Conservation (phyloP, 768 basidiomycete species). For the Tricholoma bakamatsutake region DNA sequence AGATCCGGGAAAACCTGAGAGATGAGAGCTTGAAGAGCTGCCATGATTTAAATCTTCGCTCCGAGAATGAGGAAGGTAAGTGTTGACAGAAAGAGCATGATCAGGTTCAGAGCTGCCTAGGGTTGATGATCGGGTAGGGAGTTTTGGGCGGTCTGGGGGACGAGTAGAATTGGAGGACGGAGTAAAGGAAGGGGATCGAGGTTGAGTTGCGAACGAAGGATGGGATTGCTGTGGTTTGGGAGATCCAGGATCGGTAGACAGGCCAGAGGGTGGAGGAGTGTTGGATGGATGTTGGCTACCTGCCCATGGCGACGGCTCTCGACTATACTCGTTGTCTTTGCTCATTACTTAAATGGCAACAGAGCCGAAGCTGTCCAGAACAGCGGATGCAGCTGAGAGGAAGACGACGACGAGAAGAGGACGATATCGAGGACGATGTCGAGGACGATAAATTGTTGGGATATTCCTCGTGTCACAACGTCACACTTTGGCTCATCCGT, state of each 20-base stretch:
- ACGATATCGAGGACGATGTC: slow-evolving; percentile 8
- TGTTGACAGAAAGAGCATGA: slow-evolving; percentile 37
- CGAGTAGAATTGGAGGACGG: slow-evolving; percentile 28
- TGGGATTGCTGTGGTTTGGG: slow-evolving; percentile 16
- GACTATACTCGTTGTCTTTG: slow-evolving; percentile 30
- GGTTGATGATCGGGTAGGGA: slow-evolving; percentile 64
- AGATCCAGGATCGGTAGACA: slow-evolving; percentile 21
- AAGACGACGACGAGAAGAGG: not conserved
- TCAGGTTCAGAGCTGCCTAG: slow-evolving; percentile 49
- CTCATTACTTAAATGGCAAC: slow-evolving; percentile 24
- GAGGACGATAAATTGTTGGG: slow-evolving; percentile 8
- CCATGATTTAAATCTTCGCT: slow-evolving; percentile 72
- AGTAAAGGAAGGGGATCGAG: slow-evolving; percentile 27
- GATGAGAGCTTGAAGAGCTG: slow-evolving; percentile 21
- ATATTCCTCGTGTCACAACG: slow-evolving; percentile 8
- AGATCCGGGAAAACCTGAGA: slow-evolving; percentile 22
- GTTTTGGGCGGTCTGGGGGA: slow-evolving; percentile 44
- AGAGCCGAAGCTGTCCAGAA: not conserved
- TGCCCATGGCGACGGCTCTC: slow-evolving; percentile 30
- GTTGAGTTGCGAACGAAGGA: slow-evolving; percentile 10
- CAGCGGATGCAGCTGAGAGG: not conserved
- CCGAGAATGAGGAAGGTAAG: slow-evolving; percentile 43
- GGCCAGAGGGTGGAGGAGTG: slow-evolving; percentile 15
- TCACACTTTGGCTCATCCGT: slow-evolving; percentile 5
- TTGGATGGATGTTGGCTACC: slow-evolving; percentile 21